Conservation (phyloP, 441 rosid species). For the Gossypium schwendimanii region DNA sequence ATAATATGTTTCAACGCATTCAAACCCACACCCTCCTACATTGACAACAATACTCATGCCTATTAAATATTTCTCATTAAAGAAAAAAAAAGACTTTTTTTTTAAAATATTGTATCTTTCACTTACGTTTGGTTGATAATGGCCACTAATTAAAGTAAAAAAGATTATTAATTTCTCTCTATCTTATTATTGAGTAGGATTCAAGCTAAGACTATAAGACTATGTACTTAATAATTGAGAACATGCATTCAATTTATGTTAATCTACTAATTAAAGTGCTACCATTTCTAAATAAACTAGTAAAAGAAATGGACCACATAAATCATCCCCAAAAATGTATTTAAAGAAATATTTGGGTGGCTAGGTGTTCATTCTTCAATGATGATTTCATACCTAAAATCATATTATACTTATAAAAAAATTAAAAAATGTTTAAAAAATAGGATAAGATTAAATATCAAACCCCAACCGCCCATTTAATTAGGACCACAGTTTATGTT, state of each 20-base stretch:
- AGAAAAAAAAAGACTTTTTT: background rate
- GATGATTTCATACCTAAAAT: background rate
- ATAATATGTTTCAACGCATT: too few relatives aligned
- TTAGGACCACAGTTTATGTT: slow-evolving; percentile 3
- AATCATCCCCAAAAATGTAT: background rate
- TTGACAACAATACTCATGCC: too few relatives aligned
- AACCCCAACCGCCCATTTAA: background rate
- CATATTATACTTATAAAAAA: background rate
- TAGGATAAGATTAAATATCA: background rate
- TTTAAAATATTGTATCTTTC: too few relatives aligned
- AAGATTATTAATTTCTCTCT: too few relatives aligned
- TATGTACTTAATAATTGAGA: too few relatives aligned
- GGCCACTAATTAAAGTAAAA: background rate
- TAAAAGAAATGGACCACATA: background rate
- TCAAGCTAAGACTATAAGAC: too few relatives aligned
- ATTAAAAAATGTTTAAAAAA: background rate
- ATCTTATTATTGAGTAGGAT: too few relatives aligned
- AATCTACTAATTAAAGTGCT: background rate
- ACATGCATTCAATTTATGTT: background rate
- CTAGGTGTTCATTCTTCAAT: background rate
- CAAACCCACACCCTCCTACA: too few relatives aligned
- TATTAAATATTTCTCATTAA: too few relatives aligned
- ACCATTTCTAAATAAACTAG: background rate
- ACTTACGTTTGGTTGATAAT: background rate
- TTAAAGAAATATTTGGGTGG: background rate